Conservation (phyloP, 2,329 filamentous ascomycete genomes). For the Didymella exigua region DNA sequence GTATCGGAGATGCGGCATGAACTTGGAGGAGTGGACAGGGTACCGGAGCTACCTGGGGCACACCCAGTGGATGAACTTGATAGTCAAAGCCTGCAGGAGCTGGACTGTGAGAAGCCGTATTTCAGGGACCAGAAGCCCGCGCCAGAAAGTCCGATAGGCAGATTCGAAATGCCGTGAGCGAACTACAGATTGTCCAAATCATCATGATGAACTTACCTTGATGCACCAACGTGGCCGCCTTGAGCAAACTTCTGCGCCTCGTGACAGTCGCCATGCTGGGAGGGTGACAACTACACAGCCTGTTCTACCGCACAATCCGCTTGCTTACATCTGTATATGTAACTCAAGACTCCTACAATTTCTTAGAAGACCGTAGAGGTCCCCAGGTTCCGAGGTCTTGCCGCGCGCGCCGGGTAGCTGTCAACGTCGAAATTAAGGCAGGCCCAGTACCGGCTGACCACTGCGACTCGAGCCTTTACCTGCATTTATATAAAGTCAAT, state of each 20-base stretch:
- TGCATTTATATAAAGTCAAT: background rate
- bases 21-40: background rate
- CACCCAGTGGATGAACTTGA: background rate
- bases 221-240: background rate
- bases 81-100: slow-evolving; percentile 6
- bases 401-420: background rate
- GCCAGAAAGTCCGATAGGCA: slow-evolving; percentile 6
- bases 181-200: background rate
- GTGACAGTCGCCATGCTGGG: background rate
- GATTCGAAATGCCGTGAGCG: slow-evolving; percentile 10
- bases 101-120: slow-evolving; percentile 5
- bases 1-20: slow-evolving; percentile 14
- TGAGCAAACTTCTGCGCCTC: background rate
- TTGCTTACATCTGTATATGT: background rate
- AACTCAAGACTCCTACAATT: too few relatives aligned
- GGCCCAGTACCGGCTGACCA: background rate
- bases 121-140: slow-evolving; percentile 14
- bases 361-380: background rate
- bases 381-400: background rate
- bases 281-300: background rate
- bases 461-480: background rate
- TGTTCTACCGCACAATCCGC: background rate
- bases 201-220: background rate
- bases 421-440: background rate
- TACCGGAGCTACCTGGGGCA: slow-evolving; percentile 18